Evolutionary conservation across 345 rosid species (phyloP).

Genomic region (Barbarea vulgaris): DNA sequence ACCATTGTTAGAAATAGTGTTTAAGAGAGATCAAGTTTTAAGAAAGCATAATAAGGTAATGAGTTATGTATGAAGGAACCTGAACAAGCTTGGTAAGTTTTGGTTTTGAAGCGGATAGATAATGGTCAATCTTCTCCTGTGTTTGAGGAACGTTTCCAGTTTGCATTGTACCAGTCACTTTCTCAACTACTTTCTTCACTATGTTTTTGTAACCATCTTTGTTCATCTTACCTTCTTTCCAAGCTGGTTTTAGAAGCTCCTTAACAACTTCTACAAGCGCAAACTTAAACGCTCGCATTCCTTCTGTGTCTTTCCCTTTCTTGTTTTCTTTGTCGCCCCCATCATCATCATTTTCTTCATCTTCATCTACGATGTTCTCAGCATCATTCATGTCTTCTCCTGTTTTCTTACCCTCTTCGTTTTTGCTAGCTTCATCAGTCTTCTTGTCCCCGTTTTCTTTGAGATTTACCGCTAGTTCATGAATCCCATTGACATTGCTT

Average conservation of each 20-base stretch:
- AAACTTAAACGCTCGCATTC: conserved; percentile 79
- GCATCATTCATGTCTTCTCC: conserved; percentile 41
- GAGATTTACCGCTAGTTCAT: conserved; percentile 17
- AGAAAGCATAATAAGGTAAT: neutral
- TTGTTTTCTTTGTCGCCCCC: conserved; percentile 45
- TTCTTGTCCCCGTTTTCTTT: conserved; percentile 40
- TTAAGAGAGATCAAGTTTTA: conserved; percentile 3
- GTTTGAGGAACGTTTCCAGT: conserved; percentile 81
- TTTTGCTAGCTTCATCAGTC: conserved; percentile 48
- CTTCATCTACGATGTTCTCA: conserved; percentile 49
- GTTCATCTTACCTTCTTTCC: conserved; percentile 90
- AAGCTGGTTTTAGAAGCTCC: conserved; percentile 86
- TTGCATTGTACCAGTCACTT: conserved; percentile 79
- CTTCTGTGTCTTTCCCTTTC: conserved; percentile 75
- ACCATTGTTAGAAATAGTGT: neutral
- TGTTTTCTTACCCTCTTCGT: conserved; percentile 43
- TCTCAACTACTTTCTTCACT: conserved; percentile 93
- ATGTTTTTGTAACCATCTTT: conserved; percentile 89
- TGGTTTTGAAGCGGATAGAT: conserved; percentile 74
- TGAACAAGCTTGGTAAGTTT: conserved; percentile 91
- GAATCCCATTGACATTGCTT: neutral
- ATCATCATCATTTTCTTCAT: conserved; percentile 48
- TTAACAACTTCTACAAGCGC: conserved; percentile 83
- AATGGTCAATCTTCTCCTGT: conserved; percentile 83
- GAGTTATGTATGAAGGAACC: conserved; percentile 48